A percentile compares a stretch with the other conserved stretches of the same genome.
Conservation (phyloP, 768 basidiomycete species). For the Chlorophyllum brunneum region DNA sequence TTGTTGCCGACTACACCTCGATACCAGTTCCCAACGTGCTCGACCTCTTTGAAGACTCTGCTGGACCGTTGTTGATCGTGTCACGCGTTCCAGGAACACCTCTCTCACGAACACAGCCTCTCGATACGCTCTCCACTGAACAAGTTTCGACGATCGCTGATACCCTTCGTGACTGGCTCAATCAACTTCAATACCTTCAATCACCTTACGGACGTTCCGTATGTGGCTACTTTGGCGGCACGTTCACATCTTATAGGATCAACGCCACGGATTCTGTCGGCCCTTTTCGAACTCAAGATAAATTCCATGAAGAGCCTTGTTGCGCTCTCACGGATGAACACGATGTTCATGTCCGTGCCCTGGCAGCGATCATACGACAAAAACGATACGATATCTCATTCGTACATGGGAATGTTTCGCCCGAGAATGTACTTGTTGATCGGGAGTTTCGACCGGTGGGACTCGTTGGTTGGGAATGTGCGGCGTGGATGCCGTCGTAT, state of each 20-base stretch:
- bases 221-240: conserved; percentile 7
- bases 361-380: conserved; percentile 10
- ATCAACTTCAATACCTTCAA: conserved; percentile 5
- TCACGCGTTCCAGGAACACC: conserved; percentile 4
- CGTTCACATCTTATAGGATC: conserved; percentile 7
- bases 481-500: conserved; percentile 8
- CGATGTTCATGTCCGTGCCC: background rate
- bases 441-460: background rate
- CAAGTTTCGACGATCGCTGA: conserved; percentile 9
- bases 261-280: conserved; percentile 9
- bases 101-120: background rate
- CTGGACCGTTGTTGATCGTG: background rate
- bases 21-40: conserved; percentile 11
- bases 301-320: conserved; percentile 8
- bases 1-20: conserved; percentile 3
- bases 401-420: conserved; percentile 7
- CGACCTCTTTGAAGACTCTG: conserved; percentile 1
- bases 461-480: conserved; percentile 11
- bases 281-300: conserved; percentile 7
- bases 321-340: conserved; percentile 1
- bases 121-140: background rate
- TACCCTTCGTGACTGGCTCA: conserved; percentile 6
- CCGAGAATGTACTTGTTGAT: conserved; percentile 6
- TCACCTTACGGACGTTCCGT: conserved; percentile 4
- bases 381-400: conserved; percentile 10